phyloP scores from a whole-genome alignment of 495 filamentous ascomycete species.

The Daldinia loculata region DNA sequence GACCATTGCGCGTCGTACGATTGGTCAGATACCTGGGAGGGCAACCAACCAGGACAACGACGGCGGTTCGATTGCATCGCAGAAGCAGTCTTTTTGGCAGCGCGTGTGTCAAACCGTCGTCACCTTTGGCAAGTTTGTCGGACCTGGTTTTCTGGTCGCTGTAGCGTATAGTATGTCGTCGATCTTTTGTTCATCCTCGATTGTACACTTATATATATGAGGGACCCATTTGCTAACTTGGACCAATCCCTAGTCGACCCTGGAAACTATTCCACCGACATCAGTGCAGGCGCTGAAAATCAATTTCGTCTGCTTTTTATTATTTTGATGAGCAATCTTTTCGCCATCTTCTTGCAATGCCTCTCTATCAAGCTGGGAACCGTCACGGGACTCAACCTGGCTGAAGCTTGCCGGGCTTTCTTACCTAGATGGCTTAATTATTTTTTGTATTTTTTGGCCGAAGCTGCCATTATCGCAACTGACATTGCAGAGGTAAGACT shows the following conservation, averaged over 20 bases:
- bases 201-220: neutral
- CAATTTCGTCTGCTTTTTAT: slow-evolving; percentile 79
- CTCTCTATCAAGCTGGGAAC: slow-evolving; percentile 85
- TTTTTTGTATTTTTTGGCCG: slow-evolving; percentile 75
- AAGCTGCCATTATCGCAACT: slow-evolving; percentile 85
- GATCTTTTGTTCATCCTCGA: neutral
- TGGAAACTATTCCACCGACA: slow-evolving; percentile 87
- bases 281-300: slow-evolving; percentile 73
- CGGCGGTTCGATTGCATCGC: slow-evolving; percentile 17
- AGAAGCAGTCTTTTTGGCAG: slow-evolving; percentile 31
- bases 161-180: slow-evolving; percentile 66
- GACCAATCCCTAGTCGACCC: slow-evolving; percentile 71
- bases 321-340: slow-evolving; percentile 81
- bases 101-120: slow-evolving; percentile 52
- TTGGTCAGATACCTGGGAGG: slow-evolving; percentile 20
- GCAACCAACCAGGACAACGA: slow-evolving; percentile 2
- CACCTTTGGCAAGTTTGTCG: slow-evolving; percentile 80
- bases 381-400: slow-evolving; percentile 84
- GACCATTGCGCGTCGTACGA: slow-evolving; percentile 24
- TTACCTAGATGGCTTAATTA: slow-evolving; percentile 81
- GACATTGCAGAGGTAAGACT: slow-evolving; percentile 79
- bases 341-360: slow-evolving; percentile 84
- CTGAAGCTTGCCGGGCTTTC: slow-evolving; percentile 78
- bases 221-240: slow-evolving; percentile 11
- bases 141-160: slow-evolving; percentile 85